Evolutionary conservation across 2,329 filamentous ascomycete species (phyloP).

Genomic region (Xylaria sp.): DNA sequence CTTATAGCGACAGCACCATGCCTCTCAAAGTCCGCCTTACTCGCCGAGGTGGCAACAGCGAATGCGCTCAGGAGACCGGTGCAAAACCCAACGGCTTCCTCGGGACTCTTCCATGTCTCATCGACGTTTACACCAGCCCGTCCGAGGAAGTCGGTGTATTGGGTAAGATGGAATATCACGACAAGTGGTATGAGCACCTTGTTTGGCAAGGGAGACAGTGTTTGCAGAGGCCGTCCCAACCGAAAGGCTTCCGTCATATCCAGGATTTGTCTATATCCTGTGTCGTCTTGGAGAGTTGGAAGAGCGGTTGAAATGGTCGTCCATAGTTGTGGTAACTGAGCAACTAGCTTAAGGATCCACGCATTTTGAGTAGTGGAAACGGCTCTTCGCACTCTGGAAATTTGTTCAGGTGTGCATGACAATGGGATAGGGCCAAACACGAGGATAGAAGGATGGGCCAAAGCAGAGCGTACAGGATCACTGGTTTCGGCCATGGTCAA

Average conservation of each 20-base stretch:
- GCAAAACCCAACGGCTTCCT: slow-evolving; percentile 54
- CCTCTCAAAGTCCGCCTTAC: slow-evolving; percentile 46
- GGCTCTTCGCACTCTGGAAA: slow-evolving; percentile 11
- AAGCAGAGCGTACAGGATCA: slow-evolving; percentile 11
- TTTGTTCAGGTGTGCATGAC: slow-evolving; percentile 15
- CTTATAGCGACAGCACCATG: slow-evolving; percentile 54
- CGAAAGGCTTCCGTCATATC: slow-evolving; percentile 26
- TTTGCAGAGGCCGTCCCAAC: slow-evolving; percentile 17
- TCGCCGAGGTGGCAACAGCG: slow-evolving; percentile 50
- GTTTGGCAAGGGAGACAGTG: slow-evolving; percentile 23
- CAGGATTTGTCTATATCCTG: slow-evolving; percentile 17
- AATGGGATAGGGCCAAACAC: slow-evolving; percentile 21
- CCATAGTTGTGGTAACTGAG: slow-evolving; percentile 23
- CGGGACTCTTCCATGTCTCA: slow-evolving; percentile 1
- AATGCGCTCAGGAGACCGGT: slow-evolving; percentile 54
- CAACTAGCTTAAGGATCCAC: slow-evolving; percentile 14
- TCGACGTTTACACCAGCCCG: slow-evolving; percentile 8
- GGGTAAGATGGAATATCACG: slow-evolving; percentile 50
- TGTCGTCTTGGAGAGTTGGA: slow-evolving; percentile 12
- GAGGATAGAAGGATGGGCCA: slow-evolving; percentile 3
- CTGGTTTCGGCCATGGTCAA: slow-evolving; percentile 12
- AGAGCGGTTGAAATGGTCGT: slow-evolving; percentile 16
- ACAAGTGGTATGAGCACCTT: slow-evolving; percentile 52
- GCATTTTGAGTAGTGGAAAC: slow-evolving; percentile 6
- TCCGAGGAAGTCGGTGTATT: slow-evolving; percentile 16